A percentile compares a stretch with the other conserved stretches of the same genome.
phyloP scores from a whole-genome alignment of 495 filamentous ascomycete species.

The Penicillium samsonianum region DNA sequence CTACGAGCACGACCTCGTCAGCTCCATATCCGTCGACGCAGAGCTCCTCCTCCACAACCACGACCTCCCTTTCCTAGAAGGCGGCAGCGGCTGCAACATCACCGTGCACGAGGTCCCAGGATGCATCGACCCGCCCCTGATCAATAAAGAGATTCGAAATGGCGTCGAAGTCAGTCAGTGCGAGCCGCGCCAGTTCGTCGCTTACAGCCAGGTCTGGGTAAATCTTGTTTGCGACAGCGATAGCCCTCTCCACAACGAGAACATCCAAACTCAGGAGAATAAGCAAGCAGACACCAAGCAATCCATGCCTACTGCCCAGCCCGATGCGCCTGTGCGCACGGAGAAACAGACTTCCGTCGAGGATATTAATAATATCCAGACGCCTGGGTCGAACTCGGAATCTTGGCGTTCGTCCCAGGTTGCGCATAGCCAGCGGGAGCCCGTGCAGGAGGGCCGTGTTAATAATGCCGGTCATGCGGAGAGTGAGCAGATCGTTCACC shows the following conservation, averaged over 20 bases:
- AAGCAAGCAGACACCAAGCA: slow-evolving; percentile 11
- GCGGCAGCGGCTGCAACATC: slow-evolving; percentile 33
- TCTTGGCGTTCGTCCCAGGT: slow-evolving; percentile 25
- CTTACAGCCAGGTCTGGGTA: slow-evolving; percentile 39
- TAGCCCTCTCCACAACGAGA: neutral
- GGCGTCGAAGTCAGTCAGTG: slow-evolving; percentile 35
- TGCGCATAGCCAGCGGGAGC: slow-evolving; percentile 18
- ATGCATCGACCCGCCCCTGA: slow-evolving; percentile 37
- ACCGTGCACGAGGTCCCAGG: slow-evolving; percentile 41
- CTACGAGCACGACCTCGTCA: slow-evolving; percentile 27
- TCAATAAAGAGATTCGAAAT: slow-evolving; percentile 26
- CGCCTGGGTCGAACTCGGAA: slow-evolving; percentile 27
- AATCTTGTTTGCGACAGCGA: slow-evolving; percentile 31
- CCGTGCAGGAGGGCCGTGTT: slow-evolving; percentile 25
- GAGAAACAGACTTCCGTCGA: slow-evolving; percentile 15
- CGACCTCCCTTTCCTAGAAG: slow-evolving; percentile 17
- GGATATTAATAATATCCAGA: slow-evolving; percentile 22
- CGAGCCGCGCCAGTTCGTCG: slow-evolving; percentile 24
- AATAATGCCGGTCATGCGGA: slow-evolving; percentile 27
- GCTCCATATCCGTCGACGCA: slow-evolving; percentile 37
- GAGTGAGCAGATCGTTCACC: slow-evolving; percentile 24
- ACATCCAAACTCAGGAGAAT: slow-evolving; percentile 4
- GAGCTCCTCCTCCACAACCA: slow-evolving; percentile 26
- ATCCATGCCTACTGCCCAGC: neutral
- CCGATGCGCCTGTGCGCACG: slow-evolving; percentile 10